Percentiles rank a stretch among this genome's conserved stretches.
These are phyloP conservation scores for Phytophthora sp. DNA, from an alignment of 352 stramenopile species.

Conservation along the genomic window DNA sequence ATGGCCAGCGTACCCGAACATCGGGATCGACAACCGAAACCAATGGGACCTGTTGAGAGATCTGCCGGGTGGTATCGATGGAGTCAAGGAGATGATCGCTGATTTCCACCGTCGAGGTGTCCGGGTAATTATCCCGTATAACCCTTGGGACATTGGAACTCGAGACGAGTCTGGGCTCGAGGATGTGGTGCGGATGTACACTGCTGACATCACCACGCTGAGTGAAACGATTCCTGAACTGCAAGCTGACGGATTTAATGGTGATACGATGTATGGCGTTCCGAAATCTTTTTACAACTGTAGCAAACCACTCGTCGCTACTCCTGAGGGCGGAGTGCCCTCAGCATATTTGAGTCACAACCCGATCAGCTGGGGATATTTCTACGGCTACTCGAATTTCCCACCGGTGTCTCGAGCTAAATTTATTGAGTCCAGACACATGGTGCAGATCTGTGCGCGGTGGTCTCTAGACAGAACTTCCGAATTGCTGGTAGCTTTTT, in stretches of 20 bases:
- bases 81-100: slow-evolving; percentile 47
- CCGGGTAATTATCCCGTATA: slow-evolving; percentile 83
- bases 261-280: slow-evolving; percentile 90
- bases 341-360: slow-evolving; percentile 70
- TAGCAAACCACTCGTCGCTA: slow-evolving; percentile 53
- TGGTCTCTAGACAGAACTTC: slow-evolving; percentile 77
- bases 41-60: slow-evolving; percentile 75
- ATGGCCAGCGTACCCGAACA: slow-evolving; percentile 85
- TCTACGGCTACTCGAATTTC: slow-evolving; percentile 69
- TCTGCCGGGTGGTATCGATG: slow-evolving; percentile 60
- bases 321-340: slow-evolving; percentile 71
- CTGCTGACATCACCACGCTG: slow-evolving; percentile 68
- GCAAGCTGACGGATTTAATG: slow-evolving; percentile 83
- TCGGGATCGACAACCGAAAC: slow-evolving; percentile 85
- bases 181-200: slow-evolving; percentile 71
- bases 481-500: slow-evolving; percentile 78
- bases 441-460: slow-evolving; percentile 82
- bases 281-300: slow-evolving; percentile 85
- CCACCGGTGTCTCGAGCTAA: slow-evolving; percentile 74
- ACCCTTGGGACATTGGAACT: slow-evolving; percentile 84
- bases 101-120: slow-evolving; percentile 70
- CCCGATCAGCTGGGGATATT: slow-evolving; percentile 86
- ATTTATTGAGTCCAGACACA: slow-evolving; percentile 83
- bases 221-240: slow-evolving; percentile 42
- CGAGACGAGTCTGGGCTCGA: slow-evolving; percentile 58